Base-by-base conservation (phyloP, 352 stramenopile species). In the Globisporangium uncinulatum region DNA sequence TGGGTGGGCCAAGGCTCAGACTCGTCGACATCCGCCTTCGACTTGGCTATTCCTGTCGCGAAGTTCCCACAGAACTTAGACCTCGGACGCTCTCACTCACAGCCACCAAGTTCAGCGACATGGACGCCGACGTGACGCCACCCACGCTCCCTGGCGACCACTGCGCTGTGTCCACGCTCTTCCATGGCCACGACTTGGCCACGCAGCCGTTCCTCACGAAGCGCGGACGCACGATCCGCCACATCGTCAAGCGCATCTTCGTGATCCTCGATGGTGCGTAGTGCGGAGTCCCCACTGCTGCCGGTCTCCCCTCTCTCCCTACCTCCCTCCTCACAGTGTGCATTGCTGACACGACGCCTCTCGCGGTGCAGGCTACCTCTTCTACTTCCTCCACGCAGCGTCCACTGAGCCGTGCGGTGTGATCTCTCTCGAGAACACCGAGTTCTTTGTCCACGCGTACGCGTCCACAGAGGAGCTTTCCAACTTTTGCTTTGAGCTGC, bases 401-500 rank as follows among this genome's bases (percentile, higher is more conserved):
- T 65, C 77, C 11, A 67, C 62, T 1, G 71, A 83, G 50, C 82
- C 79, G 4, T 88, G 76, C 54, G 82, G 82, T 0, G 67, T 92
- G 17, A 59, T 92, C 17, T 63, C 79, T 13, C 61, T 92, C 13
- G 69, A 85, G 44, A 76, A 79, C 59, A 64, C 82, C 10, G 71
- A 89, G 62, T 92, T 82, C 57, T 70, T 85, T 34, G 66, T 77
- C 24, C 82, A 92, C 66, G 87, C 81, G 59, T 90, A 92, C 59
- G 75, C 77, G 17, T 78, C 76, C 4, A 83, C 73, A 4, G 74
- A 79, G 8, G 51, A 71, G 51, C 66, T 78, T 2, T 81, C 67
- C 21, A 92, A 92, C 61, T 85, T 87, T 37, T 92, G 79, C 64
- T 77, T 89, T 57, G 82, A 92, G 55, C 52, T 92, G 21, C 71